phyloP scores from a whole-genome alignment of 352 stramenopile genomes.

The Phytopythium chamaehyphon region DNA sequence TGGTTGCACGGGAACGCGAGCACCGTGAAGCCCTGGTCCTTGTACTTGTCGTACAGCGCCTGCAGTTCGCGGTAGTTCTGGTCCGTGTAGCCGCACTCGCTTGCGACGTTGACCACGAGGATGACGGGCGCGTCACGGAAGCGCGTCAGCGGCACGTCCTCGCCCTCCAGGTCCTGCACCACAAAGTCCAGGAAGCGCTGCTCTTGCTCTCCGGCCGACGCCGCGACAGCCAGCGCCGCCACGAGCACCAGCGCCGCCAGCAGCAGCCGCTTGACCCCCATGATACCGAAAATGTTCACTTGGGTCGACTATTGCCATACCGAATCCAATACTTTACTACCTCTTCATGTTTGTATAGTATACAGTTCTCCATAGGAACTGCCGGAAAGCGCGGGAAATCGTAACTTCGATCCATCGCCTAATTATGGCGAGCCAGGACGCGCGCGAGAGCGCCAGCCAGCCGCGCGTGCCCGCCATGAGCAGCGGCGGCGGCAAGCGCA shows the following conservation, averaged over 20 bases:
- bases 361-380: no score
- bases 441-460: background rate
- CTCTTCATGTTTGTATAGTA: background rate
- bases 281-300: no score
- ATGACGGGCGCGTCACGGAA: slow-evolving; percentile 61
- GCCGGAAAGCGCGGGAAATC: no score
- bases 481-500: slow-evolving; percentile 11
- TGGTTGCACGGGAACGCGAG: slow-evolving; percentile 96
- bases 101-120: slow-evolving; percentile 82
- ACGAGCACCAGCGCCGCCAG: slow-evolving; percentile 60
- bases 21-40: slow-evolving; percentile 75
- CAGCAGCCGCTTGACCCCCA: slow-evolving; percentile 6
- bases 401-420: no score
- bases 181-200: slow-evolving; percentile 57
- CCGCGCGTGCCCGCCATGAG: background rate
- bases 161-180: slow-evolving; percentile 42
- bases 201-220: slow-evolving; percentile 3
- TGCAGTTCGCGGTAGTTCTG: slow-evolving; percentile 78
- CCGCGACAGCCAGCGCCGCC: slow-evolving; percentile 30
- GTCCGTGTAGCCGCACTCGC: slow-evolving; percentile 76
- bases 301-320: no score
- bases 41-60: slow-evolving; percentile 74
- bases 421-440: slow-evolving; percentile 6
- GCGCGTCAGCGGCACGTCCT: slow-evolving; percentile 35
- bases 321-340: background rate